Evolutionary conservation across 371 early-diverging fungal genomes (phyloP), one percentile per base, ranked within the genome.

Genomic region (Furculomyces boomerangus): DNA sequence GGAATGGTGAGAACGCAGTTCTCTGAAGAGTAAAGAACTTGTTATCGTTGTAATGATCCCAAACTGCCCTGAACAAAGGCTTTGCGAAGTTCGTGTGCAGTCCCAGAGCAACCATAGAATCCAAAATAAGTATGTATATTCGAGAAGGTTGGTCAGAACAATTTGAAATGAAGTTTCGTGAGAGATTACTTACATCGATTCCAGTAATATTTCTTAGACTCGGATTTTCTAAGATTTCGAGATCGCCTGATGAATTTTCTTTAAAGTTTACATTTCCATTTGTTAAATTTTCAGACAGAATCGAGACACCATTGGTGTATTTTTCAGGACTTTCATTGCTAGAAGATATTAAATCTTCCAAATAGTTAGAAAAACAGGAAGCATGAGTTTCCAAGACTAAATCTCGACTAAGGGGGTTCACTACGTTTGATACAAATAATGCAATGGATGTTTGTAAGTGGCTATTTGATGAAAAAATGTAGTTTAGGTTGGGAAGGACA

Each of bases 401-500:
- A 8, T 30, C 30, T 24, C 24, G 27, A 26, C 18, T 32, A 18
- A 51, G 14, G 3, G 52, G 32, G 39, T 13, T 20, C 16, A 39
- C 25, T 7, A 51, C 13, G 32, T 51, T 30, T 18, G 2, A 10
- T 2, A 51, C 52, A 51, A 51, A 32, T 2, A 30, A 13, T 8
- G 10, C 24, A 2, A 35, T 35, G 14, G 31, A 24, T 24, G 10
- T 3, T n/a, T 13, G 25, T 31, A 18, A 31, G 28, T 22, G 18
- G 8, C 3, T 22, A 5, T 2, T 31, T 37, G 84, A 86, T 14
- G 72, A 71, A 31, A 83, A 59, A 30, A 78, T 50, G 28, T 67
- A 65, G 3, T 78, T 68, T 27, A 84, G 48, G 24, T 72, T 70
- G 7, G 86, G 83, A 22, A 86, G 71, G 18, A 84, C 77, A 22